Conservation (phyloP, 495 filamentous ascomycete species). For the Hypoxylon rickii region DNA sequence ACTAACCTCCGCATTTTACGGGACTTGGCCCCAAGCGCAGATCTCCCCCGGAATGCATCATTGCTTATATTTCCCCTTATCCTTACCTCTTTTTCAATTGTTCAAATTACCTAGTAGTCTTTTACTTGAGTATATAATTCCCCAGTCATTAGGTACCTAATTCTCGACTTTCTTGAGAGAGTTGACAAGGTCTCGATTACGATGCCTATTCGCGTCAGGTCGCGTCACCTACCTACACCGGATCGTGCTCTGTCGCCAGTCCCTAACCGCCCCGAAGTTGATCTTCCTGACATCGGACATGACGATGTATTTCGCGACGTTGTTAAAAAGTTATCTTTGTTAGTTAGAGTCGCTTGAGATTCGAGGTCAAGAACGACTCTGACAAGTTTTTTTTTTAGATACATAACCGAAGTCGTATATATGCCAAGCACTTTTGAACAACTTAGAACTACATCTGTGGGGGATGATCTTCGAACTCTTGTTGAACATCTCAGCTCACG, state of each 20-base stretch:
- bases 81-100: too few relatives aligned
- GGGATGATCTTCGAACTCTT: slow-evolving; percentile 65
- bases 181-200: too few relatives aligned
- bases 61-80: too few relatives aligned
- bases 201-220: slow-evolving; percentile 56
- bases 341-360: slow-evolving; percentile 23
- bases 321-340: slow-evolving; percentile 72
- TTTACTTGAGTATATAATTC: too few relatives aligned
- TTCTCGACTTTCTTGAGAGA: not conserved
- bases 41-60: too few relatives aligned
- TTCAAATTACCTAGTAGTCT: too few relatives aligned
- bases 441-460: slow-evolving; percentile 67
- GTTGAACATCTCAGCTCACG: slow-evolving; percentile 66
- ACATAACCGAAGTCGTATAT: slow-evolving; percentile 66
- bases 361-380: slow-evolving; percentile 9
- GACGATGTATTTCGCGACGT: slow-evolving; percentile 68
- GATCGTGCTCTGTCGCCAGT: slow-evolving; percentile 31
- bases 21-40: too few relatives aligned
- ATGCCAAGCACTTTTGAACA: slow-evolving; percentile 79
- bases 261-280: slow-evolving; percentile 26
- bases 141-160: too few relatives aligned
- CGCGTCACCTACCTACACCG: slow-evolving; percentile 33
- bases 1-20: slow-evolving; percentile 7
- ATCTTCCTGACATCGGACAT: slow-evolving; percentile 64
- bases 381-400: slow-evolving; percentile 43